phyloP scores from a whole-genome alignment of 306 rosid genomes.

The Luffa acutangula region DNA sequence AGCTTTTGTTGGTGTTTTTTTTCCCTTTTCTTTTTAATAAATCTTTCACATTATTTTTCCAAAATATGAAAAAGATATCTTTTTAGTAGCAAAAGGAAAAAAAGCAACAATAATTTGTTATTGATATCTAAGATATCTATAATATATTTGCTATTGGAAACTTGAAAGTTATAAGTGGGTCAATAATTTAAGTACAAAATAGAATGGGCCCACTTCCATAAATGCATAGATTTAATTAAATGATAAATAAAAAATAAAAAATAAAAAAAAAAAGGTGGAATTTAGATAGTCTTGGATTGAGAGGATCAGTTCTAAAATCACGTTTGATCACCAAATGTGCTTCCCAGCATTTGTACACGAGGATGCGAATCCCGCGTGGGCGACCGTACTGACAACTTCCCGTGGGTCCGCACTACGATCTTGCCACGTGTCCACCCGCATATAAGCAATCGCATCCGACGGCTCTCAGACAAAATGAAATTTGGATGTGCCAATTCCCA shows the following conservation, averaged over 20 bases:
- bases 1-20: too few species aligned
- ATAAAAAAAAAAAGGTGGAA: neutral
- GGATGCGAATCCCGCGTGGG: slow-evolving; percentile 1
- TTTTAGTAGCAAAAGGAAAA: neutral
- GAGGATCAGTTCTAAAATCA: neutral
- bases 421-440: neutral
- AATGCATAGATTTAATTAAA: neutral
- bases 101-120: neutral
- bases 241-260: neutral
- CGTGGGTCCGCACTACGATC: neutral
- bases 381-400: neutral
- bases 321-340: neutral
- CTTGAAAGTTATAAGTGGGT: neutral
- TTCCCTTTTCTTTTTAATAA: too few species aligned
- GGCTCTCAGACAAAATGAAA: neutral
- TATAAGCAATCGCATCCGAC: neutral
- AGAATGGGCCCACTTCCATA: neutral
- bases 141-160: neutral
- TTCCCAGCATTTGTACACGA: neutral
- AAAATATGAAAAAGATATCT: neutral
- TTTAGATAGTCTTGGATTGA: neutral
- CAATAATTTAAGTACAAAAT: neutral
- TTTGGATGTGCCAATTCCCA: neutral
- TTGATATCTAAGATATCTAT: neutral
- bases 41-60: too few species aligned